Evolutionary conservation across 2,329 filamentous ascomycete genomes (phyloP).

Genomic region (Microdochium bolleyi): DNA sequence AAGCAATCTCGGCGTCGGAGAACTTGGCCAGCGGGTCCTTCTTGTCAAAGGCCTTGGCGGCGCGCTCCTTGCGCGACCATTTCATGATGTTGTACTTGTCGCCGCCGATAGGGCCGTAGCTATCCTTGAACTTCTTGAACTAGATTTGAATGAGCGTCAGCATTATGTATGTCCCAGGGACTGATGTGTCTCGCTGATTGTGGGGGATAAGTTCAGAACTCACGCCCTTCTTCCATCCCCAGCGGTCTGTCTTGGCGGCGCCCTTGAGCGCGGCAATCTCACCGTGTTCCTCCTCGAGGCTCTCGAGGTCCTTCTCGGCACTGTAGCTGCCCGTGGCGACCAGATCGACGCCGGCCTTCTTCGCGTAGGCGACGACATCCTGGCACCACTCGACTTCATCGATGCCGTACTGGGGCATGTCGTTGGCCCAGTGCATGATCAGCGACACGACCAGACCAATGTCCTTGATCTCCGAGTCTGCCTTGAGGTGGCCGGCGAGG

Average conservation of each 20-base stretch:
- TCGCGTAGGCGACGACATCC: slow-evolving; percentile 11
- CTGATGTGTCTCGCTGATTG: too few relatives aligned
- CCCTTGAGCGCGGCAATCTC: slow-evolving; percentile 9
- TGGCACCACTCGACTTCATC: slow-evolving; percentile 7
- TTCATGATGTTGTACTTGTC: slow-evolving; percentile 12
- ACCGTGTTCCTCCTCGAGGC: background rate
- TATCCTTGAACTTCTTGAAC: slow-evolving; percentile 10
- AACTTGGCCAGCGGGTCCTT: slow-evolving; percentile 13
- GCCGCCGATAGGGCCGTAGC: slow-evolving; percentile 8
- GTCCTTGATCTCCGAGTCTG: slow-evolving; percentile 12
- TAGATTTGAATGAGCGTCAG: background rate
- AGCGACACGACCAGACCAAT: slow-evolving; percentile 10
- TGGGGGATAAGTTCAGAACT: background rate
- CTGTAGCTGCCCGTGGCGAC: slow-evolving; percentile 6
- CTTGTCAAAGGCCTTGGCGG: slow-evolving; percentile 8
- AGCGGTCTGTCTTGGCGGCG: slow-evolving; percentile 9
- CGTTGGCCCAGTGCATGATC: slow-evolving; percentile 9
- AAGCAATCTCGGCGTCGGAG: slow-evolving; percentile 10
- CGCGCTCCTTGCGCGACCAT: slow-evolving; percentile 12
- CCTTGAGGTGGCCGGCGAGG: slow-evolving; percentile 7
- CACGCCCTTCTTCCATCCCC: slow-evolving; percentile 14
- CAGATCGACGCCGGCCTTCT: slow-evolving; percentile 12
- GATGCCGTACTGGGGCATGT: slow-evolving; percentile 3
- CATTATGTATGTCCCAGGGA: background rate
- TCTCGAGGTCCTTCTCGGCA: slow-evolving; percentile 2